Evolutionary conservation across 2,329 filamentous ascomycete species (phyloP).

Genomic region (Penicillium corylophilum): DNA sequence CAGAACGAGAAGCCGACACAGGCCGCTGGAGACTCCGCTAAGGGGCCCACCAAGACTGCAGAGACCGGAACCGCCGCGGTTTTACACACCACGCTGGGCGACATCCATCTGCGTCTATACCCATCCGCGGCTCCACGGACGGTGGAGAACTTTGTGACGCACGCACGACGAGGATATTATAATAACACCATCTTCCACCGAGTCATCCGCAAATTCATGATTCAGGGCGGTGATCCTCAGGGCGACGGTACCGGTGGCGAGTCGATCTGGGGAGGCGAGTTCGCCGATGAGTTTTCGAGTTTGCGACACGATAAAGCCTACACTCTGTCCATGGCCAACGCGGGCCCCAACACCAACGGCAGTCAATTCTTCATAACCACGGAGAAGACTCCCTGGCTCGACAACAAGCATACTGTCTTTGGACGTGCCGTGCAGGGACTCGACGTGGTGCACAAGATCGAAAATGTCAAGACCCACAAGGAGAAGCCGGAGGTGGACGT

Average conservation of each 20-base stretch:
- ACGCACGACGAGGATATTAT: slow-evolving; percentile 87
- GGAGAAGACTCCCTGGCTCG: slow-evolving; percentile 94
- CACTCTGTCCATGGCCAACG: slow-evolving; percentile 96
- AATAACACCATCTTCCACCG: slow-evolving; percentile 98
- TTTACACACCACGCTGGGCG: slow-evolving; percentile 88
- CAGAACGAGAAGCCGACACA: slow-evolving; percentile 89
- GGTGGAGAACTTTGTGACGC: slow-evolving; percentile 96
- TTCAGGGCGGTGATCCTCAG: slow-evolving; percentile 77
- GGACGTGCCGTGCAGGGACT: slow-evolving; percentile 85
- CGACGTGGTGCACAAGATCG: slow-evolving; percentile 94
- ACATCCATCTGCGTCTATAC: slow-evolving; percentile 91
- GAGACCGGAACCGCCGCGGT: slow-evolving; percentile 78
- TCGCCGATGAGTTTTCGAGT: slow-evolving; percentile 89
- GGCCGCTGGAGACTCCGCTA: slow-evolving; percentile 49
- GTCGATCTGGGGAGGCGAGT: slow-evolving; percentile 88
- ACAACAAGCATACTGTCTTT: slow-evolving; percentile 95
- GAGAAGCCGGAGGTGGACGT: slow-evolving; percentile 97
- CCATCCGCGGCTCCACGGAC: slow-evolving; percentile 90
- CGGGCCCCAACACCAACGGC: slow-evolving; percentile 90
- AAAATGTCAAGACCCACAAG: slow-evolving; percentile 80
- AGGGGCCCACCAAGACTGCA: slow-evolving; percentile 58
- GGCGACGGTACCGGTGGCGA: slow-evolving; percentile 89
- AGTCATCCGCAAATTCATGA: slow-evolving; percentile 98
- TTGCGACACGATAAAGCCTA: slow-evolving; percentile 95
- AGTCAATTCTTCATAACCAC: slow-evolving; percentile 99